Evolutionary conservation across 352 stramenopile genomes (phyloP).

Genomic region (Halophytophthora batemanensis): DNA sequence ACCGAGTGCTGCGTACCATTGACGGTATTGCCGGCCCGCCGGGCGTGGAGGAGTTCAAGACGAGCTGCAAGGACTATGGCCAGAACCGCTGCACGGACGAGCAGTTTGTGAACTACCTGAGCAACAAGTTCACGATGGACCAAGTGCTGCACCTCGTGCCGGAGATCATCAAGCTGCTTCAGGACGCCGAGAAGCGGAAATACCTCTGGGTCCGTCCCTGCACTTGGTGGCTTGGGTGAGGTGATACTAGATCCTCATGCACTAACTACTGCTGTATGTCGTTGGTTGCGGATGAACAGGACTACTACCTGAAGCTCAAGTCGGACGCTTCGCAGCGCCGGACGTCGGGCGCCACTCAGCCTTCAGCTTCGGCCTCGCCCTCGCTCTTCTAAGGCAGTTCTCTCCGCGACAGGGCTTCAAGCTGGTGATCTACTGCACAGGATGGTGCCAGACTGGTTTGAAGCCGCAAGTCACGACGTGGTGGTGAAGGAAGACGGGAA

Average conservation of each 20-base stretch:
- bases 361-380: slow-evolving; percentile 35
- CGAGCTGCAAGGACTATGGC: slow-evolving; percentile 82
- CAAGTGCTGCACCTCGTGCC: slow-evolving; percentile 73
- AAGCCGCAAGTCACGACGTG: no score
- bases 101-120: slow-evolving; percentile 65
- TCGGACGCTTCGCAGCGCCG: slow-evolving; percentile 29
- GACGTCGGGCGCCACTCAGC: slow-evolving; percentile 9
- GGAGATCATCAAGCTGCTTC: slow-evolving; percentile 80
- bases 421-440: no score
- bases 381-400: slow-evolving; percentile 60
- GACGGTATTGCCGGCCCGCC: slow-evolving; percentile 47
- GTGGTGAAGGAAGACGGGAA: no score
- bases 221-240: neutral
- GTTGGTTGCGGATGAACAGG: slow-evolving; percentile 25
- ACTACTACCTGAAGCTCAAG: slow-evolving; percentile 79
- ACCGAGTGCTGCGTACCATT: slow-evolving; percentile 77
- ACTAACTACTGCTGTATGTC: slow-evolving; percentile 8
- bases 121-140: slow-evolving; percentile 66
- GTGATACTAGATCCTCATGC: neutral
- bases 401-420: no score
- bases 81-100: slow-evolving; percentile 78
- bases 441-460: no score
- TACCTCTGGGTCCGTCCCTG: slow-evolving; percentile 66
- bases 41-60: slow-evolving; percentile 82
- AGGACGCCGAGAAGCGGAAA: slow-evolving; percentile 82